Percentiles rank a stretch among this genome's conserved stretches.
phyloP scores from a whole-genome alignment of 1,284 basidiomycete species.

The Ustilago cynodontis region DNA sequence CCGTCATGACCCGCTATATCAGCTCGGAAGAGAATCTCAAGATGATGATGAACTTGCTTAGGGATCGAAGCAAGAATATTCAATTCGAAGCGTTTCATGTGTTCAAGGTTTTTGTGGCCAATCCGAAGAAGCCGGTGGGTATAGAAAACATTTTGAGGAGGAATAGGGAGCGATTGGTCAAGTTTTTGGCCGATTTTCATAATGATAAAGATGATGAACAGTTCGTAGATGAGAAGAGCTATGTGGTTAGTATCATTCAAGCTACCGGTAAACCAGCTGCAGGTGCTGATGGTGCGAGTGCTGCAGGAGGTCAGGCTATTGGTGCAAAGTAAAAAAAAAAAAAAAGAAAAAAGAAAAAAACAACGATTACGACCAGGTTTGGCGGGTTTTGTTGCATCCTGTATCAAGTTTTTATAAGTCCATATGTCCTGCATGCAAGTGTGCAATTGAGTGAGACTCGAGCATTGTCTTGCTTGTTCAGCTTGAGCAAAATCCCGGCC shows the following conservation, averaged over 20 bases:
- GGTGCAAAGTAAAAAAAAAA: background rate
- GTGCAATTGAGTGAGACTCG: no score
- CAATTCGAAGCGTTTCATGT: slow-evolving; percentile 99
- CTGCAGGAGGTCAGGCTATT: slow-evolving; percentile 4
- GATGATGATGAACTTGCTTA: slow-evolving; percentile 99
- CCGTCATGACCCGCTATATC: slow-evolving; percentile 98
- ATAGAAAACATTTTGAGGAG: slow-evolving; percentile 90
- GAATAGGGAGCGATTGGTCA: slow-evolving; percentile 92
- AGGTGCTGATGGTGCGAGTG: background rate
- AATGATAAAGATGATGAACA: slow-evolving; percentile 86
- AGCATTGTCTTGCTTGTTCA: no score
- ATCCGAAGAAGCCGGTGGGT: slow-evolving; percentile 96
- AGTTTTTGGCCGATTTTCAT: slow-evolving; percentile 92
- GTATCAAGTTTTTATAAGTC: no score
- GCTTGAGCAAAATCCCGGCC: no score
- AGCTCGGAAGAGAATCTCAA: slow-evolving; percentile 86
- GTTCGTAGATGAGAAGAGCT: slow-evolving; percentile 69
- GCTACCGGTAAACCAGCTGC: slow-evolving; percentile 26
- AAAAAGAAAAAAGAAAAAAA: no score
- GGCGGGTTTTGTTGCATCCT: no score
- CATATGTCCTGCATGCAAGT: no score
- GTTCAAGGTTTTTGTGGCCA: slow-evolving; percentile 99
- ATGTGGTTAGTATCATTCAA: slow-evolving; percentile 68
- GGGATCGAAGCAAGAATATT: slow-evolving; percentile 98
- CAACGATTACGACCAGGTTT: no score